A percentile compares a stretch with the other conserved stretches of the same genome.
These are phyloP conservation scores for Globisporangium barbulae DNA, from an alignment of 352 stramenopile species.

Conservation along the genomic window DNA sequence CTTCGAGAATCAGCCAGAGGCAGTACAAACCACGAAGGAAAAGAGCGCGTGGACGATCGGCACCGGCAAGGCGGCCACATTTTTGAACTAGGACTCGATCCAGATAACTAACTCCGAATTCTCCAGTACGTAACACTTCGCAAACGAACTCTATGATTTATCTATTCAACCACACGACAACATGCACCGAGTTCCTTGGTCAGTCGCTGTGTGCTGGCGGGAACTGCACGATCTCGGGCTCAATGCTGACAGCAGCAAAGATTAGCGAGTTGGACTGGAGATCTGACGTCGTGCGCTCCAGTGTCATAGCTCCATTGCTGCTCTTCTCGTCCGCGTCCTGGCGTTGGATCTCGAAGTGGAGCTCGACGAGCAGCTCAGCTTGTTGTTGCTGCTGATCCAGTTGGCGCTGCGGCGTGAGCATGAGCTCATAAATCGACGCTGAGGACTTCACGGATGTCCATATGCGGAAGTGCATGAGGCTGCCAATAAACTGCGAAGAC, in stretches of 20 bases:
- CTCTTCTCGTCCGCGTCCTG: neutral
- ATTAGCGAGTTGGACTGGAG: neutral
- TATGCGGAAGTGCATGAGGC: slow-evolving; percentile 8
- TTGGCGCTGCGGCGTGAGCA: neutral
- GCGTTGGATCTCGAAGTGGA: slow-evolving; percentile 6
- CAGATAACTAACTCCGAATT: neutral
- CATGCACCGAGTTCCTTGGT: neutral
- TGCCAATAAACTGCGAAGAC: slow-evolving; percentile 7
- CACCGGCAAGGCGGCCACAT: neutral
- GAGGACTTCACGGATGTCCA: neutral
- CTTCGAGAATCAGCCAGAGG: neutral
- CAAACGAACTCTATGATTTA: too few species aligned
- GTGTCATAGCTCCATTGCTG: neutral
- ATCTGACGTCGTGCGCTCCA: neutral
- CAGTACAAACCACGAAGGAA: neutral
- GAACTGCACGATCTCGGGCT: slow-evolving; percentile 10
- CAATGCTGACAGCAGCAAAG: neutral
- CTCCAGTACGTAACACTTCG: too few species aligned
- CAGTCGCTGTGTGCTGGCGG: neutral
- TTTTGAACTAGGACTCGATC: neutral
- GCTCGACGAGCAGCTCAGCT: slow-evolving; percentile 1
- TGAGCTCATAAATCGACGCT: neutral
- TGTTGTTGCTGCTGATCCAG: neutral
- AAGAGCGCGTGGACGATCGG: slow-evolving; percentile 4
- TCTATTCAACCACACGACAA: neutral